Evolutionary conservation across 768 basidiomycete species (phyloP), one percentile per base, ranked within the genome.

Genomic region (Plicaturopsis crispa): DNA sequence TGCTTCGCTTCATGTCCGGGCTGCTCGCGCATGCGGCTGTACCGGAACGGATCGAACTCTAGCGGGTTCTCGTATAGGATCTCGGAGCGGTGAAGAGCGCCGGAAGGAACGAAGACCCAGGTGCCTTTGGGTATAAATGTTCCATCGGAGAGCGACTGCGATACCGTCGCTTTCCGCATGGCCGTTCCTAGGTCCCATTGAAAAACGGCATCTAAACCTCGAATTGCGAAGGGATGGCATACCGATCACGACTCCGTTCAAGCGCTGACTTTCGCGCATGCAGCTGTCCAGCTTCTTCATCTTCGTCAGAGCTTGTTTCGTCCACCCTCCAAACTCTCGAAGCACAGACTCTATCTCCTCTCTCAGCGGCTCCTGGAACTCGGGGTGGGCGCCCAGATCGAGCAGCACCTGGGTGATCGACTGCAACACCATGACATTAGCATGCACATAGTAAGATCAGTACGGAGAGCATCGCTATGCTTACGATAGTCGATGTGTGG

Each of bases 251-350:
- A 65, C 44, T 1, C 59, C 61, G 33, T 51, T 52, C 6, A 64
- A 36, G 13, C 70, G 54, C 44, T 65, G 59, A 4, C 61, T 56
- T 47, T 75, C 73, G 35, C 63, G 67, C n/a, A 77, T 34, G 47
- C 76, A 72, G 44, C 73, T 75, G 44, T 77, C 75, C 3, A 72
- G 36, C 45, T 61, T 65, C 35, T 45, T 49, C 66, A 74, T 65
- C 33, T 59, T 54, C 8, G 59, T 54, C 41, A 70, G 47, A 0
- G 63, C 59, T 11, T 49, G n/a, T n/a, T 72, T 73, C 3, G 59
- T 58, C 67, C 69, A 72, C 33, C 38, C 62, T 33, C 38, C 62
- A 45, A 44, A 50, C 18, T 51, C 41, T 1, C 40, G 31, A 4
- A 67, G 36, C 5, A 57, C 47, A 4, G 38, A 36, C 14, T 61